Percentiles rank a stretch among this genome's conserved stretches.
phyloP scores from a whole-genome alignment of 2,329 filamentous ascomycete species.

The Dryadomyces quercus-mongolicae region DNA sequence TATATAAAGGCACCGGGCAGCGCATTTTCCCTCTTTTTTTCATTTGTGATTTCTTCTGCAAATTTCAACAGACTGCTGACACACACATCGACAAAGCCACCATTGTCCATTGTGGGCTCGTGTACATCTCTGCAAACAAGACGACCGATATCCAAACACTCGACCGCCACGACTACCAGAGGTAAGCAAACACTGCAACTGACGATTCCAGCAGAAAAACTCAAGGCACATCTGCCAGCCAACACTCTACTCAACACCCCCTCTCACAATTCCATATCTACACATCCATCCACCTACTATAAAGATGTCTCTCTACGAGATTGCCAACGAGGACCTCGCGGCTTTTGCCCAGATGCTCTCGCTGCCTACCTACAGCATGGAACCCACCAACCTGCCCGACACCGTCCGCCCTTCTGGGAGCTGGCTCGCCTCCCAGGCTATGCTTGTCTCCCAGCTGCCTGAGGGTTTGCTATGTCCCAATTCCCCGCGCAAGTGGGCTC shows the following conservation, averaged over 20 bases:
- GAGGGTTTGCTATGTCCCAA: slow-evolving; percentile 1
- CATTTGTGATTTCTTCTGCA: no score
- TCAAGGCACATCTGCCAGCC: not conserved
- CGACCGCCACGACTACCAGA: not conserved
- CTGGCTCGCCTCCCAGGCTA: slow-evolving; percentile 9
- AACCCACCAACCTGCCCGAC: not conserved
- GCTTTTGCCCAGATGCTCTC: slow-evolving; percentile 5
- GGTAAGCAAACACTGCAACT: not conserved
- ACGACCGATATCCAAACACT: not conserved
- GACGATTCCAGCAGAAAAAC: not conserved
- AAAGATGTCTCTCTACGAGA: not conserved
- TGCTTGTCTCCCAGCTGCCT: slow-evolving; percentile 6
- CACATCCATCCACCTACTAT: no score
- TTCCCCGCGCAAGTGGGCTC: slow-evolving; percentile 19
- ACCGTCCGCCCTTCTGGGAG: not conserved
- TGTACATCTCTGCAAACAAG: not conserved
- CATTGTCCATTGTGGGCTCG: not conserved
- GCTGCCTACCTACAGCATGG: slow-evolving; percentile 3
- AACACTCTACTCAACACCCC: no score
- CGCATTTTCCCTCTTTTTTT: not conserved
- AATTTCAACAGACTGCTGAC: not conserved
- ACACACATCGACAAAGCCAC: not conserved
- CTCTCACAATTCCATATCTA: no score
- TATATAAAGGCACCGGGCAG: not conserved
- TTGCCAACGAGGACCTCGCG: not conserved